These are phyloP conservation scores for Mycena rebaudengoi DNA, from an alignment of 768 basidiomycete species.

Conservation along the genomic window DNA sequence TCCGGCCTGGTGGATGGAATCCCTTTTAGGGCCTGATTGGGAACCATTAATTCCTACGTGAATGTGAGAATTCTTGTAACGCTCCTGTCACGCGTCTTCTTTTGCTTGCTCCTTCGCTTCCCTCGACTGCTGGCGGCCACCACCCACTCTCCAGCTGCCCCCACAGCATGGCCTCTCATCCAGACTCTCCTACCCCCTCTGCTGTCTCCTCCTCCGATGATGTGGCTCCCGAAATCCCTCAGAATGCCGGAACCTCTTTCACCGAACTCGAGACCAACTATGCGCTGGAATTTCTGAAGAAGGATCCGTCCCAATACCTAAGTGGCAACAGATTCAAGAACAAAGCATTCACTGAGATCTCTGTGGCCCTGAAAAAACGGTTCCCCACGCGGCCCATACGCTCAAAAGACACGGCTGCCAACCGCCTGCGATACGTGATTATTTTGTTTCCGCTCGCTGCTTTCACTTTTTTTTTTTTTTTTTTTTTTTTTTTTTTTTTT, in stretches of 20 bases:
- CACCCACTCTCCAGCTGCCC: background rate
- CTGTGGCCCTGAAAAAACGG: background rate
- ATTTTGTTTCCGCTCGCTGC: background rate
- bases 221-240: background rate
- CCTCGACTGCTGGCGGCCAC: background rate
- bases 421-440: background rate
- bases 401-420: background rate
- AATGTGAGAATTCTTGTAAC: constrained; percentile 6
- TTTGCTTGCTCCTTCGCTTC: background rate
- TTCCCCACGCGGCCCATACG: background rate
- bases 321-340: constrained; percentile 2
- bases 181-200: background rate
- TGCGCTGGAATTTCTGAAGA: background rate
- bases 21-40: no score
- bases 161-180: background rate
- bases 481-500: no score
- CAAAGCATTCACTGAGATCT: background rate
- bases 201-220: background rate
- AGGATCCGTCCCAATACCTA: background rate
- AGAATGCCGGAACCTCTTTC: background rate
- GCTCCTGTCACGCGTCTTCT: background rate
- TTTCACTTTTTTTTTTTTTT: no score
- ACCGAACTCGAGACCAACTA: background rate
- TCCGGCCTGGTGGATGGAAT: no score
- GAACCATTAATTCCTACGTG: no score